Conservation (phyloP, 2,329 filamentous ascomycete species). For the Talaromyces albobiverticillius region DNA sequence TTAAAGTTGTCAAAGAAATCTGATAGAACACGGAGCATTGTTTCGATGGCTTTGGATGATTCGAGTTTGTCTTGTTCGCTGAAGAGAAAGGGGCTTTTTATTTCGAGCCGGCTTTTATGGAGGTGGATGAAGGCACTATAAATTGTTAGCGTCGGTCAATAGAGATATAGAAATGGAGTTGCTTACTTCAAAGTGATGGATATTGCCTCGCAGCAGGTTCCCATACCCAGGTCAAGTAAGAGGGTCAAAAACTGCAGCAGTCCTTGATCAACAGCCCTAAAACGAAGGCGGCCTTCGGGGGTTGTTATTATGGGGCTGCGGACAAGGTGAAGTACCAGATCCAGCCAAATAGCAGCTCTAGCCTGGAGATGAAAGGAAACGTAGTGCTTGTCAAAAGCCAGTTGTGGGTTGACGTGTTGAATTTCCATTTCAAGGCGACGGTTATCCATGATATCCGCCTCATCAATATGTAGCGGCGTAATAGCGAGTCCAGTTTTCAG, state of each 20-base stretch:
- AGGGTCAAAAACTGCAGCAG: slow-evolving; percentile 4
- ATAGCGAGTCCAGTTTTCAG: slow-evolving; percentile 10
- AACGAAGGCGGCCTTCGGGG: slow-evolving; percentile 1
- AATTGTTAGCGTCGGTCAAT: too few species aligned
- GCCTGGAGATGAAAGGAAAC: slow-evolving; percentile 9
- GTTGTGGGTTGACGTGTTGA: not conserved
- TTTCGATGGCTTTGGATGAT: slow-evolving; percentile 8
- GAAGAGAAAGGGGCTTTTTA: not conserved
- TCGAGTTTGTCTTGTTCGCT: slow-evolving; percentile 4
- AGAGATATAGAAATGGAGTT: not conserved
- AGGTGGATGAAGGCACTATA: slow-evolving; percentile 8
- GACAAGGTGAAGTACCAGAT: slow-evolving; percentile 3
- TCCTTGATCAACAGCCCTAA: slow-evolving; percentile 5
- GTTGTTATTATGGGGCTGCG: not conserved
- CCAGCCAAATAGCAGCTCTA: slow-evolving; percentile 13
- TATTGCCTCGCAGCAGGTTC: slow-evolving; percentile 10
- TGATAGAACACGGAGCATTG: slow-evolving; percentile 8
- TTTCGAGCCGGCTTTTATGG: slow-evolving; percentile 2
- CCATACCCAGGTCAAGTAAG: slow-evolving; percentile 4
- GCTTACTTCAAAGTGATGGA: slow-evolving; percentile 13
- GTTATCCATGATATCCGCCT: slow-evolving; percentile 4
- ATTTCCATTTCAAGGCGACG: not conserved
- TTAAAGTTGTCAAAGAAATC: slow-evolving; percentile 4
- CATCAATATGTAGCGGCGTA: not conserved
- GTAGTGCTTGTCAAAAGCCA: slow-evolving; percentile 3